Base-by-base conservation (phyloP, 805 yeast species). In the Wickerhamiella brachini region DNA sequence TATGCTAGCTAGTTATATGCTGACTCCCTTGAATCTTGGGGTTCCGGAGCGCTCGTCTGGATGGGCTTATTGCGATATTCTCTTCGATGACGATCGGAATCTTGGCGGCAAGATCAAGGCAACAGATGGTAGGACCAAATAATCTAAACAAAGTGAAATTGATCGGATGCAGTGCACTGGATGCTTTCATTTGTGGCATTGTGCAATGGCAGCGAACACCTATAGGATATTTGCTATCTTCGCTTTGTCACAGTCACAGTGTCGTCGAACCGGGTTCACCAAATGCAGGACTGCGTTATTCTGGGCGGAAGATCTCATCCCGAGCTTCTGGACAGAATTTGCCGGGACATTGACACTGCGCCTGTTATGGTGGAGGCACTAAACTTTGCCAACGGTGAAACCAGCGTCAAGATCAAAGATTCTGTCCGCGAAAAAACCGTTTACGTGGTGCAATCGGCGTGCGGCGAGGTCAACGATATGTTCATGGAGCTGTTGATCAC, bases 391-490 rank as follows among this genome's bases (percentile, higher is more conserved):
- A 93, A 93, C 64, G 99, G 98, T 50, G 99, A 93, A 64, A 89
- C 95, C 3, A 81, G 90, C 26, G 86, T 93, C 53, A 83, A 82
- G 51, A 78, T 93, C 51, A 75, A 76, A 50, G 95, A 88, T 61
- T 84, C 95, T 12, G 97, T 93, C 22, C 76, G 99, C 62, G 97
- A 89, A 57, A 93, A 93, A 67, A 97, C 93, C 65, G 97, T 93
- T 6, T 93, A 83, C 62, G 88, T 88, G 44, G 75, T 89, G 48
- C 96, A 88, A 66, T 75, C 81, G 23, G 95, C 95, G 8, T 81
- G 89, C 59, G 95, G 95, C 9, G 79, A 82, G 60, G 95, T 87
- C 44, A 89, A 88, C 64, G 95, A 88, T 66, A 80, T 78, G 59
- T 82, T 88, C 58, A 77, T 89, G 66, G 95, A 88, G 67, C 70